phyloP scores from a whole-genome alignment of 768 basidiomycete genomes.

The Suillus tomentosus region DNA sequence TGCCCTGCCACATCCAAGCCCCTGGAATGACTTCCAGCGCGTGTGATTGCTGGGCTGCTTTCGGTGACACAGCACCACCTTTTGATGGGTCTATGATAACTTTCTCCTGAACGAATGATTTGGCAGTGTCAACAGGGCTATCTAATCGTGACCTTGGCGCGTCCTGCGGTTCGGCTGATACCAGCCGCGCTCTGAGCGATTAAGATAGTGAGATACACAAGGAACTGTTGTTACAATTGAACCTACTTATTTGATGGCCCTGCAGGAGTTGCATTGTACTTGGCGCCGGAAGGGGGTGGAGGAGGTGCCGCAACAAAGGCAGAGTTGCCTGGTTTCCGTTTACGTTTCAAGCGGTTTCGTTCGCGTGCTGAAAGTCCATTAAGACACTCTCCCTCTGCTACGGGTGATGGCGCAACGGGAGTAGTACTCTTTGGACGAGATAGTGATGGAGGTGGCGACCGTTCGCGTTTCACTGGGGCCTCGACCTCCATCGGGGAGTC shows the following conservation, averaged over 20 bases:
- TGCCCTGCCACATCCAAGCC: conserved; percentile 85
- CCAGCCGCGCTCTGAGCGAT: conserved; percentile 63
- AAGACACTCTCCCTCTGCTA: conserved; percentile 48
- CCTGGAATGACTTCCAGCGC: conserved; percentile 76
- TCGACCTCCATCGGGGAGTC: conserved; percentile 50
- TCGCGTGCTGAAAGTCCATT: conserved; percentile 84
- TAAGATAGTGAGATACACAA: conserved; percentile 8
- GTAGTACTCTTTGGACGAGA: conserved; percentile 47
- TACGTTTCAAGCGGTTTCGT: conserved; percentile 91
- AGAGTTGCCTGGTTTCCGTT: conserved; percentile 84
- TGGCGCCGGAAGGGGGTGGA: conserved; percentile 59
- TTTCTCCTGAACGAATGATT: conserved; percentile 52
- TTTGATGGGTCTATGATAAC: conserved; percentile 79
- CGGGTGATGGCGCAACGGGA: conserved; percentile 50
- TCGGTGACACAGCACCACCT: conserved; percentile 83
- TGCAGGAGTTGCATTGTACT: conserved; percentile 59
- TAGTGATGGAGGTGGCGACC: conserved; percentile 31
- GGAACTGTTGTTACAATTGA: not conserved
- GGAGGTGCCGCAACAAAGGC: conserved; percentile 77
- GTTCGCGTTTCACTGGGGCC: conserved; percentile 41
- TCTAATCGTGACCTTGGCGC: conserved; percentile 54
- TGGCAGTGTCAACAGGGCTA: conserved; percentile 51
- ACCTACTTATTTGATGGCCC: conserved; percentile 63
- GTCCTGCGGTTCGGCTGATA: conserved; percentile 62
- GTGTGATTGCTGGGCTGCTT: conserved; percentile 73